Percentiles rank a stretch among this genome's conserved stretches.
These are phyloP conservation scores for Elongisporangium senticosum DNA, from an alignment of 352 stramenopile genomes.

Conservation along the genomic window DNA sequence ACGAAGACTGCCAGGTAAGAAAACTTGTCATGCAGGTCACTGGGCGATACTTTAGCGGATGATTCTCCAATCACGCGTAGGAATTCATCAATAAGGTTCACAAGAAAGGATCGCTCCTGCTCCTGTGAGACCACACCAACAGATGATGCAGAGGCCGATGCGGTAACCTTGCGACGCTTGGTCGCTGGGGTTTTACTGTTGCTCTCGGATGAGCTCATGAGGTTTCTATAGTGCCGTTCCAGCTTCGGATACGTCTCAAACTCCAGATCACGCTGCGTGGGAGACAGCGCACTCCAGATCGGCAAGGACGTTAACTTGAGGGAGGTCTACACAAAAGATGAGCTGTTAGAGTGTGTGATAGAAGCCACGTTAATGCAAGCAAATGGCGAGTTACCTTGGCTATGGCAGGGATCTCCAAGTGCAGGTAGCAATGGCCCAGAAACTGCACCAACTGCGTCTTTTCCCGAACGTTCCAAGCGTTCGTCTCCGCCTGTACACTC, in stretches of 20 bases:
- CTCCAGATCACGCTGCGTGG: slow-evolving; percentile 52
- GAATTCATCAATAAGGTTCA: slow-evolving; percentile 26
- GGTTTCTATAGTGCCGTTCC: slow-evolving; percentile 55
- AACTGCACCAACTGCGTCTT: slow-evolving; percentile 54
- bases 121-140: background rate
- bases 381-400: slow-evolving; percentile 16
- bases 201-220: slow-evolving; percentile 6
- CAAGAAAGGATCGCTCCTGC: slow-evolving; percentile 24
- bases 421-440: slow-evolving; percentile 51
- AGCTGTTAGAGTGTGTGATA: background rate
- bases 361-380: background rate
- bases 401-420: slow-evolving; percentile 46
- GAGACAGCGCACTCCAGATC: slow-evolving; percentile 53
- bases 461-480: slow-evolving; percentile 33
- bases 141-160: background rate
- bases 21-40: slow-evolving; percentile 10
- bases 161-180: slow-evolving; percentile 7
- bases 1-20: slow-evolving; percentile 62
- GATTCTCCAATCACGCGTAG: background rate
- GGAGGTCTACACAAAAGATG: slow-evolving; percentile 13
- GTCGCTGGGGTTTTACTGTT: slow-evolving; percentile 9
- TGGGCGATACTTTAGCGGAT: background rate
- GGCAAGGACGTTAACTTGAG: slow-evolving; percentile 62
- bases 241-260: slow-evolving; percentile 64
- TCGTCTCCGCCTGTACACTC: slow-evolving; percentile 8